phyloP scores from a whole-genome alignment of 108 stramenopile genomes.

The Cyclostephanos invisitatus region DNA sequence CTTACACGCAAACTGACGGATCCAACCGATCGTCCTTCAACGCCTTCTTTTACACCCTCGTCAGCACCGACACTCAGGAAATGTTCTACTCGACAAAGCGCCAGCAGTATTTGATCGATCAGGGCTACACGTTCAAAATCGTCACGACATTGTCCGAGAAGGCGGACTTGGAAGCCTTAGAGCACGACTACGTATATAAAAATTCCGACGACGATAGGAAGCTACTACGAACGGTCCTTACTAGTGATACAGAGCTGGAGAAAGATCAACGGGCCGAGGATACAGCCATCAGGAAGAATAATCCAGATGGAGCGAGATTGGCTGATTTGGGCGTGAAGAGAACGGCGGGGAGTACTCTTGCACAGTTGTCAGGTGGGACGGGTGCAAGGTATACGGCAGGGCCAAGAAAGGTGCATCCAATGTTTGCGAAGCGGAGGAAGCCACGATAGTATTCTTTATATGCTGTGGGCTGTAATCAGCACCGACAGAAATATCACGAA shows the following conservation, averaged over 20 bases:
- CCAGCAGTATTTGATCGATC: conserved; percentile 91
- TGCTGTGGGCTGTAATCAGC: conserved; percentile 18
- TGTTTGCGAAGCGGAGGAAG: conserved; percentile 75
- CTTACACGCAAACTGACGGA: conserved; percentile 87
- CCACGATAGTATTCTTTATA: conserved; percentile 8
- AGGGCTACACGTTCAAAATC: conserved; percentile 99
- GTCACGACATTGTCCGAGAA: conserved; percentile 85
- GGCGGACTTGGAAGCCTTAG: conserved; percentile 71
- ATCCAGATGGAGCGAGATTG: conserved; percentile 80
- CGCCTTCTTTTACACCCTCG: conserved; percentile 99
- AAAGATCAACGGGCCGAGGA: conserved; percentile 87
- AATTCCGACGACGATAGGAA: conserved; percentile 77
- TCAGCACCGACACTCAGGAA: conserved; percentile 97
- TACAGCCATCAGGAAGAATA: conserved; percentile 88
- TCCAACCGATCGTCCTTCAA: conserved; percentile 91
- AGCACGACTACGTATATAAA: conserved; percentile 69
- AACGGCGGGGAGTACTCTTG: conserved; percentile 72
- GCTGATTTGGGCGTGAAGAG: conserved; percentile 79
- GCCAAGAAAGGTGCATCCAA: conserved; percentile 74
- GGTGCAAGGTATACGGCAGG: conserved; percentile 71
- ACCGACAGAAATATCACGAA: conserved; percentile 3
- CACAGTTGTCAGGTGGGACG: conserved; percentile 73
- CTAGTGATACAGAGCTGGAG: conserved; percentile 76
- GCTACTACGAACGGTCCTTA: conserved; percentile 71
- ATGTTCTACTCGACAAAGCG: conserved; percentile 98